Base-by-base conservation (phyloP, 1,139 yeast genomes). In the Blastobotrys ciferrii region DNA sequence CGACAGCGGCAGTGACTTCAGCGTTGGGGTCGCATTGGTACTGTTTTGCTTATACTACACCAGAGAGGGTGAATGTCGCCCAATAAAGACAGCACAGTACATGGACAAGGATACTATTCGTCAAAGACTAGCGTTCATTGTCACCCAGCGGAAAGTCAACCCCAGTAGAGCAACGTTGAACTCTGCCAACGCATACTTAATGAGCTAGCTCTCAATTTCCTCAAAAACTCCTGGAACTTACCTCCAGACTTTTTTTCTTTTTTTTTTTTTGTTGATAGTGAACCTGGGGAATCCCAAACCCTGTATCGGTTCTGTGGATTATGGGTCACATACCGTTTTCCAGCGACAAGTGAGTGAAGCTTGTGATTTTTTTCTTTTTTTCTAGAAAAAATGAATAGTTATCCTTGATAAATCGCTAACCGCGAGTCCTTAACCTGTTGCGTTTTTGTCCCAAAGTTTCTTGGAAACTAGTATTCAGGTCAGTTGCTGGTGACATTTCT, bases 151-250 rank as follows among this genome's bases (percentile, higher is more conserved):
- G 18, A 76, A 74, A 42, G 78, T 78, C 6, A 86, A 87, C 53
- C 95, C 96, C 0, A 82, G 91, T 52, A 70, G 96, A 47, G 81
- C 86, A 23, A 84, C 94, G 0, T 67, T 87, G 37, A 92, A 85
- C 47, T 46, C 65, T 2, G 58, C 61, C 18, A 62, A 62, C 31
- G 45, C 64, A 1, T 66, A 54, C 44, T 46, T 67, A 15, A 60
- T 67, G 59, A 54, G 58, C 4, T 61, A 42, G 48, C n/a, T n/a
- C n/a, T n/a, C n/a, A n/a, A n/a, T n/a, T n/a, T n/a, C n/a, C n/a
- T n/a, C n/a, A n/a, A n/a, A n/a, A n/a, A n/a, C n/a, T n/a, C n/a
- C n/a, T n/a, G n/a, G n/a, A n/a, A n/a, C n/a, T n/a, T n/a, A n/a
- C n/a, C n/a, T n/a, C n/a, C n/a, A n/a, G n/a, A n/a, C n/a, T n/a